A percentile compares a stretch with the other conserved stretches of the same genome.
These are phyloP conservation scores for Leucoagaricus sp. DNA, from an alignment of 1,284 basidiomycete species.

Conservation along the genomic window DNA sequence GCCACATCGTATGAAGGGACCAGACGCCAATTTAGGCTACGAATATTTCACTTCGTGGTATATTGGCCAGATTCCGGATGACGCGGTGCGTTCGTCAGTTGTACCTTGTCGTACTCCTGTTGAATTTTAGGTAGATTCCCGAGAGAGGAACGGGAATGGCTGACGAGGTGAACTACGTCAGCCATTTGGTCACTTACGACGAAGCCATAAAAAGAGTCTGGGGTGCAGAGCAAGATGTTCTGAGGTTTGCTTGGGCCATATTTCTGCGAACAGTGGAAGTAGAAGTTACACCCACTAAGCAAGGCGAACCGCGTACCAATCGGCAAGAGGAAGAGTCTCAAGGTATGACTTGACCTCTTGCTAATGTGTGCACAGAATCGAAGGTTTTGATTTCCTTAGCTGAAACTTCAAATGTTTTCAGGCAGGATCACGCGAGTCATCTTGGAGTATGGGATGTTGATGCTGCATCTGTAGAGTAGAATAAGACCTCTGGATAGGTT, in stretches of 20 bases:
- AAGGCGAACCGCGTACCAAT: neutral
- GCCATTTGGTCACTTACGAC: conserved; percentile 32
- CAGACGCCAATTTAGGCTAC: conserved; percentile 30
- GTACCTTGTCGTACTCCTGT: neutral
- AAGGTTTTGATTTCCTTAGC: neutral
- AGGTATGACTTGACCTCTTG: neutral
- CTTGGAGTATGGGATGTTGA: neutral
- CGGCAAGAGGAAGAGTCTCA: neutral
- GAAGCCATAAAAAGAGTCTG: conserved; percentile 29
- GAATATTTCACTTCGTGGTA: conserved; percentile 59
- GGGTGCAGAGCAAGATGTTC: conserved; percentile 25
- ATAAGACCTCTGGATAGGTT: too few species aligned
- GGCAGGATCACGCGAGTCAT: neutral
- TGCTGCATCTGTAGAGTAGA: neutral
- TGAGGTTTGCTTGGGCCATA: conserved; percentile 32
- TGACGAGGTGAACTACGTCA: conserved; percentile 50
- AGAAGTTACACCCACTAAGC: neutral
- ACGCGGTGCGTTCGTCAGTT: conserved; percentile 43
- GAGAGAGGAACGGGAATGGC: conserved; percentile 55
- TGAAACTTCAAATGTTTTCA: neutral
- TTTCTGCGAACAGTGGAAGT: conserved; percentile 24
- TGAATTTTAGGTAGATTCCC: conserved; percentile 35
- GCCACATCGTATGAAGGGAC: neutral
- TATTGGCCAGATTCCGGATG: conserved; percentile 47
- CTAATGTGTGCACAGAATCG: neutral